phyloP scores from a whole-genome alignment of 805 yeast genomes.

The Myxozyma lipomycoides region DNA sequence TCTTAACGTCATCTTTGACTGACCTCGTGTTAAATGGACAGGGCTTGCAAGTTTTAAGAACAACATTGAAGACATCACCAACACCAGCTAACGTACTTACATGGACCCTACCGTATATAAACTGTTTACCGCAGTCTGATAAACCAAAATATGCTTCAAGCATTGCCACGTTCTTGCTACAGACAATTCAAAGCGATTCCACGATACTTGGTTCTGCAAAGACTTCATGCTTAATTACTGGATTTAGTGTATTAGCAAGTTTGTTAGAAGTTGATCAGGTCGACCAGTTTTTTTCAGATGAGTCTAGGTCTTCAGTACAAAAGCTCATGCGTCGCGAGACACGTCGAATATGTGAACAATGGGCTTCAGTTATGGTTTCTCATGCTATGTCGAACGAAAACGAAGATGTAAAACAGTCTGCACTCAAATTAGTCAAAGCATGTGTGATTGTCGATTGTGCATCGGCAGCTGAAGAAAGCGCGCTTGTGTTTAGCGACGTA shows the following conservation, averaged over 20 bases:
- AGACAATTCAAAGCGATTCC: slow-evolving; percentile 9
- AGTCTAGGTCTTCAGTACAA: slow-evolving; percentile 14
- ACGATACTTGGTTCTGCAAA: slow-evolving; percentile 2
- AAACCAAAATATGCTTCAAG: slow-evolving; percentile 15
- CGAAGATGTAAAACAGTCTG: slow-evolving; percentile 1
- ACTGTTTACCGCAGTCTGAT: slow-evolving; percentile 13
- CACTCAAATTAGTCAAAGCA: slow-evolving; percentile 5
- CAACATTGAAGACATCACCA: neutral
- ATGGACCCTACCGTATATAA: slow-evolving; percentile 20
- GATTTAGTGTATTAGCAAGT: slow-evolving; percentile 5
- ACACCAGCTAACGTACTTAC: slow-evolving; percentile 3
- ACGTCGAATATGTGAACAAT: slow-evolving; percentile 47
- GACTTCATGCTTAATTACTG: slow-evolving; percentile 2
- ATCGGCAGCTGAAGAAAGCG: slow-evolving; percentile 19
- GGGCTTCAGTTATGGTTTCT: slow-evolving; percentile 37
- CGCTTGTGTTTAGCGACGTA: slow-evolving; percentile 7
- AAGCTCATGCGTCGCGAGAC: slow-evolving; percentile 38
- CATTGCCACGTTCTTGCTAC: slow-evolving; percentile 5
- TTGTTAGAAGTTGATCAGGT: slow-evolving; percentile 4
- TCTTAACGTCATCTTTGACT: slow-evolving; percentile 51
- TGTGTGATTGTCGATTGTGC: slow-evolving; percentile 13
- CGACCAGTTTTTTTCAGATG: neutral
- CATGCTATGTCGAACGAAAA: slow-evolving; percentile 21
- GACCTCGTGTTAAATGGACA: slow-evolving; percentile 48
- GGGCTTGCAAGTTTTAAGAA: slow-evolving; percentile 32